phyloP scores from a whole-genome alignment of 2,329 filamentous ascomycete genomes.

The Metarhizium guizhouense region DNA sequence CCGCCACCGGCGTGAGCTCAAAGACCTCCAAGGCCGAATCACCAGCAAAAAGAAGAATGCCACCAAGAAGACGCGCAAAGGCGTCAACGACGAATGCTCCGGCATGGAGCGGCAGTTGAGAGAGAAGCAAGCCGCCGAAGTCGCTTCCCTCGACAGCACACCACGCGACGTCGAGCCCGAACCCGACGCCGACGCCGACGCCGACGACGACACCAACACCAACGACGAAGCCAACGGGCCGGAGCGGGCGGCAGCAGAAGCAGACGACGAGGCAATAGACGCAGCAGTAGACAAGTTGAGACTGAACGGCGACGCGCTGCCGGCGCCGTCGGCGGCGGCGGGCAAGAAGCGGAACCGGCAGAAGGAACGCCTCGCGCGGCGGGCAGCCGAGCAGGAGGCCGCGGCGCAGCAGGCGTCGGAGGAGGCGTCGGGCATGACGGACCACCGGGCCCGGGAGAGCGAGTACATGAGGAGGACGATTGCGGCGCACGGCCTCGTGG shows the following conservation, averaged over 20 bases:
- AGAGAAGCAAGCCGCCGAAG: conserved; percentile 57
- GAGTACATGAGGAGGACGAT: conserved; percentile 62
- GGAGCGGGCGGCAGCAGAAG: not conserved
- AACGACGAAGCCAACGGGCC: not conserved
- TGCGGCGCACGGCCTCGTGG: conserved; percentile 51
- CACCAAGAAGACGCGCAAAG: conserved; percentile 75
- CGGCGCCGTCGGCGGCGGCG: conserved; percentile 8
- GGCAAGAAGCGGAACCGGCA: conserved; percentile 78
- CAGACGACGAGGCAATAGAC: conserved; percentile 9
- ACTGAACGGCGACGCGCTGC: not conserved
- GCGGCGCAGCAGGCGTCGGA: conserved; percentile 56
- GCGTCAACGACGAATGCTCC: conserved; percentile 68
- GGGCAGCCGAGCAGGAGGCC: conserved; percentile 75
- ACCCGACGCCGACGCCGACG: conserved; percentile 5
- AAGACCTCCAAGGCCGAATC: conserved; percentile 74
- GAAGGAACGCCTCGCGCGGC: conserved; percentile 82
- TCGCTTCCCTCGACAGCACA: conserved; percentile 27
- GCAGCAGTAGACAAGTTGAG: conserved; percentile 1
- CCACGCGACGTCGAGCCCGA: conserved; percentile 9
- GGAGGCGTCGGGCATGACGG: conserved; percentile 67
- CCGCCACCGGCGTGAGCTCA: conserved; percentile 80
- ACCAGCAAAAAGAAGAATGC: conserved; percentile 97
- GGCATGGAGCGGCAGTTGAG: conserved; percentile 57
- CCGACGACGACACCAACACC: not conserved
- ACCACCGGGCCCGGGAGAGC: conserved; percentile 63